Conservation (phyloP, 2,329 filamentous ascomycete genomes). For the Verticillium nonalfalfae region DNA sequence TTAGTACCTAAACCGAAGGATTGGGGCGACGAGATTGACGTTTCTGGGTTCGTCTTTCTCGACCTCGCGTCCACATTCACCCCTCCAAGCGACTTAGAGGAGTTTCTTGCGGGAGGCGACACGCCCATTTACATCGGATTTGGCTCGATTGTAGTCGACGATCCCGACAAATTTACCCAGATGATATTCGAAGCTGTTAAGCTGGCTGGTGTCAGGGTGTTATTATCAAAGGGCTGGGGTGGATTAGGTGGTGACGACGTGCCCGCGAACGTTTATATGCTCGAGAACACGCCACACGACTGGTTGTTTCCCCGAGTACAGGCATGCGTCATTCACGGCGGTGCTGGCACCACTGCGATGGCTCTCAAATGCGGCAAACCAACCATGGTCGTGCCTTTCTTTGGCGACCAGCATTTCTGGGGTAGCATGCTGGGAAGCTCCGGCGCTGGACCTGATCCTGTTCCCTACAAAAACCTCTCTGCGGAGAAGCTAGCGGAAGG, state of each 20-base stretch:
- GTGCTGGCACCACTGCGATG: slow-evolving; percentile 70
- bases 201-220: slow-evolving; percentile 58
- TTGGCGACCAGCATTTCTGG: slow-evolving; percentile 77
- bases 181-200: slow-evolving; percentile 67
- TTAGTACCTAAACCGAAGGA: slow-evolving; percentile 62
- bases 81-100: slow-evolving; percentile 47
- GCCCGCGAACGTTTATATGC: slow-evolving; percentile 62
- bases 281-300: slow-evolving; percentile 70
- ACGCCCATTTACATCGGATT: slow-evolving; percentile 70
- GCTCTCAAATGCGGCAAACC: slow-evolving; percentile 65
- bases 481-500: slow-evolving; percentile 62
- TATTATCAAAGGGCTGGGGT: slow-evolving; percentile 73
- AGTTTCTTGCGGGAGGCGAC: slow-evolving; percentile 51
- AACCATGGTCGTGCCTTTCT: slow-evolving; percentile 74
- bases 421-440: slow-evolving; percentile 60
- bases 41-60: slow-evolving; percentile 74
- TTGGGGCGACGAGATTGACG: slow-evolving; percentile 64
- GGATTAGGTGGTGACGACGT: slow-evolving; percentile 55
- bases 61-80: slow-evolving; percentile 57
- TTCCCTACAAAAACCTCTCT: slow-evolving; percentile 62
- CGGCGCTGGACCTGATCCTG: slow-evolving; percentile 57
- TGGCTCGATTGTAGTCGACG: slow-evolving; percentile 69
- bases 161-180: slow-evolving; percentile 60
- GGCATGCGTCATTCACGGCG: slow-evolving; percentile 70
- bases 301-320: slow-evolving; percentile 66